Conservation (phyloP, 139 green algal species). For the Tetradesmus lagerheimii region DNA sequence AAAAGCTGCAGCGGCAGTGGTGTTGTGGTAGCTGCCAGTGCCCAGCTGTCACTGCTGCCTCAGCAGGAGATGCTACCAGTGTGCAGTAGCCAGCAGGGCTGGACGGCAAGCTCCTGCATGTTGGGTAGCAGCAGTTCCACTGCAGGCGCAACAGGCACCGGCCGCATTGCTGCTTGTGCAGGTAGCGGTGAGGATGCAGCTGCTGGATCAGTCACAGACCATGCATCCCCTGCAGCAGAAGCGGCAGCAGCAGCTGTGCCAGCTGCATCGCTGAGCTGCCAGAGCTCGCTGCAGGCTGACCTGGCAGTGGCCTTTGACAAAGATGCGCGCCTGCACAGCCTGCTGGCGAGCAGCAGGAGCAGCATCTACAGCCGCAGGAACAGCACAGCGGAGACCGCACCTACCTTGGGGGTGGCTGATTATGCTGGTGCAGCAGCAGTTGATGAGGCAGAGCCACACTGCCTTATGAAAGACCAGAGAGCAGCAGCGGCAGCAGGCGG, state of each 20-base stretch:
- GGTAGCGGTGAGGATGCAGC: too few species aligned
- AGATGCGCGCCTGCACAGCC: background rate
- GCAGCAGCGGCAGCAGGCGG: background rate
- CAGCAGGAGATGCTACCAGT: background rate
- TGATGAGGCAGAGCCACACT: background rate
- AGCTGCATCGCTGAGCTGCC: background rate
- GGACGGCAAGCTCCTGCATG: background rate
- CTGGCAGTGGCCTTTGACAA: background rate
- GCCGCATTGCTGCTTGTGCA: too few species aligned
- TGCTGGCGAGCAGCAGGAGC: background rate
- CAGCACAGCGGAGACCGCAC: background rate
- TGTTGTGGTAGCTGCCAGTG: background rate
- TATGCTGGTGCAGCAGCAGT: background rate
- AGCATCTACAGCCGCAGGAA: background rate
- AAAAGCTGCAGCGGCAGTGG: background rate
- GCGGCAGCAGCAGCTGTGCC: background rate
- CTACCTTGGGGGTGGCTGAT: background rate
- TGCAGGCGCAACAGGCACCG: too few species aligned
- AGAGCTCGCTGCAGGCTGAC: background rate
- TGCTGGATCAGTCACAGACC: background rate
- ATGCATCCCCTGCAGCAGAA: too few species aligned
- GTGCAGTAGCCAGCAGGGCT: background rate
- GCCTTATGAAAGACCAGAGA: background rate
- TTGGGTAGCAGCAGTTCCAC: too few species aligned
- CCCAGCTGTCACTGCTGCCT: background rate